Percentiles rank a stretch among this genome's conserved stretches.
phyloP scores from a whole-genome alignment of 441 rosid genomes.

The Syzygium malaccense region DNA sequence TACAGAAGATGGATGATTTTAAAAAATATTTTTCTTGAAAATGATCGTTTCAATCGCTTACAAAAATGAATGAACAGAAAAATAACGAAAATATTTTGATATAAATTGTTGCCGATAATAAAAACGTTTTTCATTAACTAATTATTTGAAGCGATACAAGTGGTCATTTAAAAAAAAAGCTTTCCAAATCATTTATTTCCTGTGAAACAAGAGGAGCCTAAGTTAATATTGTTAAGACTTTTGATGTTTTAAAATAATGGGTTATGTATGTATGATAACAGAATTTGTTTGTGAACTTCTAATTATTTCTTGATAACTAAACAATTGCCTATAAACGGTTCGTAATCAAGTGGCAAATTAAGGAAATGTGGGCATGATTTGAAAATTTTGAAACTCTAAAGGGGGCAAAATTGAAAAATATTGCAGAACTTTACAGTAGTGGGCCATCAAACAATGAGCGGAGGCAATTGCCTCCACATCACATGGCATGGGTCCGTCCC shows the following conservation, averaged over 20 bases:
- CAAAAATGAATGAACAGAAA: background rate
- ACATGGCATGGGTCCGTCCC: background rate
- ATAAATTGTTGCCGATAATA: fast-evolving
- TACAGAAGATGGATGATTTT: fast-evolving
- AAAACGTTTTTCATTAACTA: background rate
- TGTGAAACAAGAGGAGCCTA: fast-evolving
- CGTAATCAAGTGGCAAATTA: background rate
- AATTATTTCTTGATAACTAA: background rate
- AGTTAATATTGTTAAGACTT: fast-evolving
- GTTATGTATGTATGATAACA: background rate
- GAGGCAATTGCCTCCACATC: background rate
- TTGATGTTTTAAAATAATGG: background rate
- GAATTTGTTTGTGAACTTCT: background rate
- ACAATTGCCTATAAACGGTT: background rate
- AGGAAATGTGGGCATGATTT: background rate
- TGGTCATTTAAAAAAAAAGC: fast-evolving
- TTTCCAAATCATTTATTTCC: background rate
- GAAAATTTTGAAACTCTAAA: background rate
- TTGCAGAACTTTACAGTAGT: background rate
- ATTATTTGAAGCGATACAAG: background rate
- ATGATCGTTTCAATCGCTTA: background rate
- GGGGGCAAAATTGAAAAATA: background rate
- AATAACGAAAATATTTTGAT: fast-evolving
- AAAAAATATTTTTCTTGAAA: background rate
- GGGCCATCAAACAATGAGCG: background rate